Base-by-base conservation (phyloP, 2,329 filamentous ascomycete genomes). In the Parastagonospora avenae region DNA sequence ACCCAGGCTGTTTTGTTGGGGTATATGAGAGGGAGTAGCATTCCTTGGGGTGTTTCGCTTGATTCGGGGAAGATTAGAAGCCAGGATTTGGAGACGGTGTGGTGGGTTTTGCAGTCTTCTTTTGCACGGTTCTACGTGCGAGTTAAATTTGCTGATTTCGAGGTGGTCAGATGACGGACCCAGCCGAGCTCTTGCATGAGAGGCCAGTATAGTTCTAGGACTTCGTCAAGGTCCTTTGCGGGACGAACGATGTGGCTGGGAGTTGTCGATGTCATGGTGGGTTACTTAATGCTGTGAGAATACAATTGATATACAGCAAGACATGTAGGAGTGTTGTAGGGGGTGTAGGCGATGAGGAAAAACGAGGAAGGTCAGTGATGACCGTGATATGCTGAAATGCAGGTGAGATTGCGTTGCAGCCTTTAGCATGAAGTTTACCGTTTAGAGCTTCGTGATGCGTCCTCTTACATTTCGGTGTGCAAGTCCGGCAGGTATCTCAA, bases 1-100 rank as follows among this genome's bases (percentile, higher is more conserved):
- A 75, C 54, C 73, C 74, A 75, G n/a, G 65, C 73, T 1, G 71
- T 74, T 29, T 48, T 45, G 44, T 76, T 75, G 16, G 64, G 53
- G 53, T 70, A 74, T 16, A 63, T 57, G 31, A 73, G 60, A 2
- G 67, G 62, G 4, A 70, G 49, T 24, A 74, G 55, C 51, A 68
- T 67, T 15, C 72, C 74, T 50, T 70, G 57, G 0, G 70, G 60
- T 12, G 63, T 64, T 3, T 44, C 40, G 1, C 57, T 42, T 4
- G 54, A 45, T 29, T 67, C 59, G 11, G 65, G 60, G n/a, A 67
- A 47, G 2, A 71, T 32, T 27, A 75, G 45, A 10, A 75, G 59
- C 64, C 71, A 73, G 15, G 62, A 64, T 31, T 53, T 40, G 4
- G 66, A 56, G 15, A 62, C 60, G 31, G 63, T 52, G 46, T 63